Base-by-base conservation (phyloP, 2,329 filamentous ascomycete species). In the Pseudonectria foliicola region DNA sequence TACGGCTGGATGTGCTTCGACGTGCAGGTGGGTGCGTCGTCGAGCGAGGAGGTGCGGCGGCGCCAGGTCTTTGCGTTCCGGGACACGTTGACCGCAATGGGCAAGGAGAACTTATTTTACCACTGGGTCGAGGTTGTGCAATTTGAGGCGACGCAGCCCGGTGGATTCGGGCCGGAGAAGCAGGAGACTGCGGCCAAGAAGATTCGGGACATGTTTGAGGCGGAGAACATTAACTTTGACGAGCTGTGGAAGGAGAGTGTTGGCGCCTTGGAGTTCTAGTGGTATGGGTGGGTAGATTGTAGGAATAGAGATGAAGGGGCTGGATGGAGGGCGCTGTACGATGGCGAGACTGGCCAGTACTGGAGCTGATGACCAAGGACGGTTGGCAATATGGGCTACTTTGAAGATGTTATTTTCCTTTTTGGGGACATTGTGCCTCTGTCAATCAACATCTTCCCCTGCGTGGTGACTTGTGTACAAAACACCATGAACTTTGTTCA, bases 101-200 rank as follows among this genome's bases (percentile, higher is more conserved):
- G 83, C 28, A 94, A 95, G 62, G 89, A 95, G 59, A 79, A 83
- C 44, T 60, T 95, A 34, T 95, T 95, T 64, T 95, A 85, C 64
- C 77, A 82, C 36, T 95, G 88, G 87, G 85, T 95, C 31, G 89
- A 95, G 65, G 74, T 93, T 54, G 80, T 95, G 32, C 88, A 95
- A 62, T 93, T 79, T 52, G 88, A 95, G 62, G 82, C 85, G 27
- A 82, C 79, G 25, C 74, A 75, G 46, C 84, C 87, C 0, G 85
- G 82, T 13, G 85, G 85, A 0, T 93, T 94, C 54, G 84, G 81
- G 2, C 65, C 71, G 0, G 82, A 88, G 54, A 73, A 78, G 52
- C 87, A 94, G 61, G 68, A 75, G 37, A 73, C 69, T 28, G 81
- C 84, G 2, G 85, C 86, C 39, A 65, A 76, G 44, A 80, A 88